A percentile compares a stretch with the other conserved stretches of the same genome.
Conservation (phyloP, 208 protist genomes). For the Herpetomonas samuelpessoai region DNA sequence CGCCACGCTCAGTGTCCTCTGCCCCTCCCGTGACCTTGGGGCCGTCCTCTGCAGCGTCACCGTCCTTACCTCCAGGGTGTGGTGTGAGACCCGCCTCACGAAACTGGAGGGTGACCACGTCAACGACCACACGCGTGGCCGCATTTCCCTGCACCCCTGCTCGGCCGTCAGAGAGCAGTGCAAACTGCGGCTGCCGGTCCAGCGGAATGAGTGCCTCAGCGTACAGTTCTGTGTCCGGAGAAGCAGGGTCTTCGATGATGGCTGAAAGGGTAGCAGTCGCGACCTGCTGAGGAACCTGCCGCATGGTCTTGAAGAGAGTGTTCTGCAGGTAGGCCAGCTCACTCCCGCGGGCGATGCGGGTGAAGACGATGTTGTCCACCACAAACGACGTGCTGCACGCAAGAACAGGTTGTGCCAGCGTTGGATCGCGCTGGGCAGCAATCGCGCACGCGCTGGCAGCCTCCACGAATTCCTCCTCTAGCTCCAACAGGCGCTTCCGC, state of each 20-base stretch:
- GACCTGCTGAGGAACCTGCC: slow-evolving; percentile 13
- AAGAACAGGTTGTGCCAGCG: slow-evolving; percentile 4
- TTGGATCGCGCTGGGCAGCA: slow-evolving; percentile 5
- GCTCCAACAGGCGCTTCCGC: slow-evolving; percentile 1
- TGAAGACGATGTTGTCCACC: slow-evolving; percentile 50
- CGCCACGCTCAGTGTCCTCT: not conserved
- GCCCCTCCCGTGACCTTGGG: not conserved
- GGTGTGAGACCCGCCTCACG: slow-evolving; percentile 9
- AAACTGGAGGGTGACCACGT: slow-evolving; percentile 14
- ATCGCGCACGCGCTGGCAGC: slow-evolving; percentile 12
- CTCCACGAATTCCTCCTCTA: slow-evolving; percentile 28
- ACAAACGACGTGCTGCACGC: slow-evolving; percentile 44
- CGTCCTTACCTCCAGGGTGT: slow-evolving; percentile 5
- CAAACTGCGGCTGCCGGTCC: slow-evolving; percentile 34
- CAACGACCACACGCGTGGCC: slow-evolving; percentile 5
- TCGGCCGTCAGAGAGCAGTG: slow-evolving; percentile 24
- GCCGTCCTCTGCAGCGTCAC: too few relatives aligned
- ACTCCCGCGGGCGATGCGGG: slow-evolving; percentile 23
- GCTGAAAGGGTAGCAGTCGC: slow-evolving; percentile 32
- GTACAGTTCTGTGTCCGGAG: slow-evolving; percentile 23
- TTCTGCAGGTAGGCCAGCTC: slow-evolving; percentile 26
- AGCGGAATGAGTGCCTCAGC: slow-evolving; percentile 48
- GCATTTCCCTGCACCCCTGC: slow-evolving; percentile 2
- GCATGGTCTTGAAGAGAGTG: slow-evolving; percentile 19
- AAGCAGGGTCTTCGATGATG: slow-evolving; percentile 16